A percentile compares a stretch with the other conserved stretches of the same genome.
phyloP scores from a whole-genome alignment of 2,329 filamentous ascomycete species.

The Scedosporium minutisporum region DNA sequence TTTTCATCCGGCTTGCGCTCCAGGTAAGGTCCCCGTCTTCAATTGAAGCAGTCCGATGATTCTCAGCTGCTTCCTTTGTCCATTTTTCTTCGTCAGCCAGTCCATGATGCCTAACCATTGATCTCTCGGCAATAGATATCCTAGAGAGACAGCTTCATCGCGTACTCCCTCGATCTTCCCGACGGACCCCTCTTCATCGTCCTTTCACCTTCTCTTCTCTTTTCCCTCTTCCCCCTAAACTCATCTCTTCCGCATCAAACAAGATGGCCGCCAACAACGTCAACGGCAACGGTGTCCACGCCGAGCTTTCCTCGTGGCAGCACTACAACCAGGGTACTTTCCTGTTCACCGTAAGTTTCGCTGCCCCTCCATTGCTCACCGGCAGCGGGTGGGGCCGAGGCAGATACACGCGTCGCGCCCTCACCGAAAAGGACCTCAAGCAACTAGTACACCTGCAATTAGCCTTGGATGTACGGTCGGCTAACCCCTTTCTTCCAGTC shows the following conservation, averaged over 20 bases:
- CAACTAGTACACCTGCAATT: slow-evolving; percentile 10
- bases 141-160: neutral
- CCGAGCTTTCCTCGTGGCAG: slow-evolving; percentile 24
- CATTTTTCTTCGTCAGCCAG: neutral
- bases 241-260: slow-evolving; percentile 18
- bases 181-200: slow-evolving; percentile 8
- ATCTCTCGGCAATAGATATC: neutral
- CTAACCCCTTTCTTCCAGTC: slow-evolving; percentile 40
- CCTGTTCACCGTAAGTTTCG: slow-evolving; percentile 62
- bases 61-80: neutral
- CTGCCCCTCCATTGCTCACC: neutral
- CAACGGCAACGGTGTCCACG: slow-evolving; percentile 25
- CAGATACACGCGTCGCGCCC: neutral
- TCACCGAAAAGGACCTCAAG: neutral
- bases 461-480: neutral
- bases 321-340: slow-evolving; percentile 60
- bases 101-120: neutral
- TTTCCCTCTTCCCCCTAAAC: slow-evolving; percentile 6
- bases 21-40: slow-evolving; percentile 4
- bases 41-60: neutral
- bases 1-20: neutral
- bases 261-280: slow-evolving; percentile 51
- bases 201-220: slow-evolving; percentile 9
- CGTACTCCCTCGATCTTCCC: slow-evolving; percentile 10
- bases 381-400: neutral